Conservation (phyloP, 129 eudicot genomes). For the Pittosporum tobira region DNA sequence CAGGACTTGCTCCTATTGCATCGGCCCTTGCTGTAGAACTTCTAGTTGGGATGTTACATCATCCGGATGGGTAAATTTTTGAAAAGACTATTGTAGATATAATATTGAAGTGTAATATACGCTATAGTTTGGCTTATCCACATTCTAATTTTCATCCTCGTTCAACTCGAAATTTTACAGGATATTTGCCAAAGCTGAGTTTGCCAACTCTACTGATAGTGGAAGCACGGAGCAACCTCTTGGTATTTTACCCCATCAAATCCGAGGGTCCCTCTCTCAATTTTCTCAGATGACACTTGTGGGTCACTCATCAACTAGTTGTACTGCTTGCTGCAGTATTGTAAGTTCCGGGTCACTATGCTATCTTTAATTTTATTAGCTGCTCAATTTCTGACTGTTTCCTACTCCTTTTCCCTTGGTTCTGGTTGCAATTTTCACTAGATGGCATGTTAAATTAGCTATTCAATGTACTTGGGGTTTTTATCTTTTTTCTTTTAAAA, state of each 20-base stretch:
- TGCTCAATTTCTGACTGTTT: neutral
- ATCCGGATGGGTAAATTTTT: conserved; percentile 66
- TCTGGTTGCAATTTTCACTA: neutral
- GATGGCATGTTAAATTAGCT: neutral
- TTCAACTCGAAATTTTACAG: conserved; percentile 27
- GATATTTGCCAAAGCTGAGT: conserved; percentile 71
- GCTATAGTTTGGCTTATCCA: neutral
- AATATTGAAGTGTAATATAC: neutral
- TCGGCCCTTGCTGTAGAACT: conserved; percentile 91
- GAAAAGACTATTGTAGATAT: too few relatives aligned
- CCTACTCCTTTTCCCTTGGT: neutral
- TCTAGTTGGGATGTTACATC: conserved; percentile 77
- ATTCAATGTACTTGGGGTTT: neutral
- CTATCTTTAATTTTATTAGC: neutral
- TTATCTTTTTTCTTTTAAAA: too few relatives aligned
- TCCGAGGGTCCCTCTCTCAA: conserved; percentile 73
- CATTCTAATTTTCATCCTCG: neutral
- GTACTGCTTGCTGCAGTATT: conserved; percentile 78
- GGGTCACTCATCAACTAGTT: conserved; percentile 78
- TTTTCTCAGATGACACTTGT: conserved; percentile 93
- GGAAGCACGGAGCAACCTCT: conserved; percentile 66
- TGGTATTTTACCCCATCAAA: conserved; percentile 91
- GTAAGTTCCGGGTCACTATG: conserved; percentile 35
- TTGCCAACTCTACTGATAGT: conserved; percentile 41
- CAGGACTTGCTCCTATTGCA: conserved; percentile 96